Conservation (phyloP, 257 asterid species). For the Leonotis leonurus region DNA sequence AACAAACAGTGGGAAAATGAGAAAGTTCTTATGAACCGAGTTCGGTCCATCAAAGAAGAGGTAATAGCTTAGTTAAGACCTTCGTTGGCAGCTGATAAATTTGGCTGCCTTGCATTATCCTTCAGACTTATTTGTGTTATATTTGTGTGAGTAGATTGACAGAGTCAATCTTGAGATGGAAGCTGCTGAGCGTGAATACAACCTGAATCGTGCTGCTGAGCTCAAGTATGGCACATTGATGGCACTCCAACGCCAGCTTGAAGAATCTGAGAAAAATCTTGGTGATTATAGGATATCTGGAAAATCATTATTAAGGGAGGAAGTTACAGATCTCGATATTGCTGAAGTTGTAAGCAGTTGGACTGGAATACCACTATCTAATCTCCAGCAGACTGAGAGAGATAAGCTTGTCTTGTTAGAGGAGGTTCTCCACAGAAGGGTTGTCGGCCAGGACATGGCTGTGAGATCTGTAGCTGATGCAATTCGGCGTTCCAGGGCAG, state of each 20-base stretch:
- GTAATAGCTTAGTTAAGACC: conserved; percentile 25
- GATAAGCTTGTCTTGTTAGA: conserved; percentile 74
- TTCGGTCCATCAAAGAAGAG: conserved; percentile 85
- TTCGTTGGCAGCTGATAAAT: not conserved
- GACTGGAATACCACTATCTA: conserved; percentile 94
- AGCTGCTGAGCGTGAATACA: conserved; percentile 95
- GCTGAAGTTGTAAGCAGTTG: conserved; percentile 87
- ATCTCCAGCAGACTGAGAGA: conserved; percentile 87
- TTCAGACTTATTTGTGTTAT: conserved; percentile 7
- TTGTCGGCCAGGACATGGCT: conserved; percentile 86
- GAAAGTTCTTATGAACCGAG: conserved; percentile 63
- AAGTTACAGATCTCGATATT: conserved; percentile 81
- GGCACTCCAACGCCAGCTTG: conserved; percentile 80
- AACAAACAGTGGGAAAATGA: conserved; percentile 84
- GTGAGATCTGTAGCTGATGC: conserved; percentile 91
- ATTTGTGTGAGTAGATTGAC: conserved; percentile 49
- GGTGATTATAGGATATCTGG: conserved; percentile 65
- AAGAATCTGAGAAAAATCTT: conserved; percentile 65
- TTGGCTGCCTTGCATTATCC: not conserved
- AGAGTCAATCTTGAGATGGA: conserved; percentile 93
- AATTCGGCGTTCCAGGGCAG: conserved; percentile 89
- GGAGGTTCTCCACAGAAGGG: conserved; percentile 73
- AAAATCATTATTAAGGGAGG: conserved; percentile 66
- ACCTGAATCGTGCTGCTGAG: conserved; percentile 89
- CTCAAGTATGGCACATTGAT: conserved; percentile 84